Conservation (phyloP, 768 basidiomycete genomes). For the Grammothele lineata region DNA sequence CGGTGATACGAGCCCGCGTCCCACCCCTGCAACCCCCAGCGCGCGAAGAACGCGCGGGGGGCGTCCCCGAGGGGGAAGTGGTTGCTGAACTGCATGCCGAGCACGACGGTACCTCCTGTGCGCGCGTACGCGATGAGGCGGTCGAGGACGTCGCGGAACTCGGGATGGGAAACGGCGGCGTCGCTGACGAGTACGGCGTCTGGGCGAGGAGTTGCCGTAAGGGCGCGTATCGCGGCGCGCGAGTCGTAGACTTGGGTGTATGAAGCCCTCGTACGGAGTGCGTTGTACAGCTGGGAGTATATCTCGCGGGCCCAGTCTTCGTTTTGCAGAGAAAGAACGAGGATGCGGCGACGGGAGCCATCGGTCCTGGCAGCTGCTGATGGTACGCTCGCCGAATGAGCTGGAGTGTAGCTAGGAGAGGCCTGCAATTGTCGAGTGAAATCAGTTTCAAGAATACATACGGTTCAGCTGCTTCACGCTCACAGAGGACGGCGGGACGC, state of each 20-base stretch:
- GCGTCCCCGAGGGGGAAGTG: conserved; percentile 16
- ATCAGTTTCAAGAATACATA: too few species aligned
- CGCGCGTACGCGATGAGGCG: conserved; percentile 36
- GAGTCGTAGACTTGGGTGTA: too few species aligned
- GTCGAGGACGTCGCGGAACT: conserved; percentile 20
- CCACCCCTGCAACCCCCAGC: conserved; percentile 29
- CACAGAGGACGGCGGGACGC: too few species aligned
- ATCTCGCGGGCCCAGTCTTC: conserved; percentile 1
- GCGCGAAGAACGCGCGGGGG: conserved; percentile 11
- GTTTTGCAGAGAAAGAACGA: conserved; percentile 9
- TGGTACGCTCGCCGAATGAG: too few species aligned
- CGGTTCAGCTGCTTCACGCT: too few species aligned
- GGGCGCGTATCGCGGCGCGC: not conserved
- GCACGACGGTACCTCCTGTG: conserved; percentile 34
- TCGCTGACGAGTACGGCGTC: conserved; percentile 35
- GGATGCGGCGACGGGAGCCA: not conserved
- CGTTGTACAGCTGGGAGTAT: conserved; percentile 6
- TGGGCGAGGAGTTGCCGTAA: not conserved
- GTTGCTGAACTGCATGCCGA: conserved; percentile 33
- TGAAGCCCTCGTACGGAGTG: too few species aligned
- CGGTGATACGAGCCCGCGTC: conserved; percentile 37
- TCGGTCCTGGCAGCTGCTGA: too few species aligned
- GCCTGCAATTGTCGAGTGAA: too few species aligned
- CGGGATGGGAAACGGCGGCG: conserved; percentile 26
- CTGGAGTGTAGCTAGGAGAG: too few species aligned